Conservation (phyloP, 352 stramenopile species). For the Elongisporangium senticosum region DNA sequence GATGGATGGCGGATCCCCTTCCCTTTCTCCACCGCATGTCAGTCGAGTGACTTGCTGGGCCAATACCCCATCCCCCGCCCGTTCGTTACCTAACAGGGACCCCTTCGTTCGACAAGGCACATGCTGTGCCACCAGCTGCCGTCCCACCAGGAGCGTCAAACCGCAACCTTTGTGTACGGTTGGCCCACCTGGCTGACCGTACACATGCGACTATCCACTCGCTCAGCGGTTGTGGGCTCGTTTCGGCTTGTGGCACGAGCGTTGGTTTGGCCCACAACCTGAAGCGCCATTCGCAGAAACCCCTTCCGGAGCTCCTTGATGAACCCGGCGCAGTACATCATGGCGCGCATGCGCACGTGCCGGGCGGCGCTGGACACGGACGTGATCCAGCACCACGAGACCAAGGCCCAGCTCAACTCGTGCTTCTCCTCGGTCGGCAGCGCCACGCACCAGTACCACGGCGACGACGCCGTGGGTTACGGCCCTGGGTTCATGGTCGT, state of each 20-base stretch:
- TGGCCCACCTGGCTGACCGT: neutral
- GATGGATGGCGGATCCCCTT: neutral
- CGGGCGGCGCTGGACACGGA: conserved; percentile 41
- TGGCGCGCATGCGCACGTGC: conserved; percentile 73
- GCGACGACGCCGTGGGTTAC: conserved; percentile 83
- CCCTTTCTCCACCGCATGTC: neutral
- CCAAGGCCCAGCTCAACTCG: conserved; percentile 9
- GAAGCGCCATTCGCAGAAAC: neutral
- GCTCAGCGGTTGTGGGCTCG: neutral
- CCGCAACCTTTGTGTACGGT: neutral
- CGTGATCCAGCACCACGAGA: conserved; percentile 16
- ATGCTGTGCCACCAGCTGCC: neutral
- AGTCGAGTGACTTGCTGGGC: neutral
- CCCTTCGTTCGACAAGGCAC: neutral
- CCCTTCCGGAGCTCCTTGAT: conserved; percentile 13
- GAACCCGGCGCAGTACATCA: conserved; percentile 60
- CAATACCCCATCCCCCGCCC: neutral
- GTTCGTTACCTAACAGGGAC: neutral
- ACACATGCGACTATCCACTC: conserved; percentile 1
- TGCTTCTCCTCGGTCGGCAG: conserved; percentile 77
- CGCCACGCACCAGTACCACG: conserved; percentile 75
- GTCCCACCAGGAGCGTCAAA: neutral
- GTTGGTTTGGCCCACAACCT: neutral
- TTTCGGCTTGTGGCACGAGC: neutral
- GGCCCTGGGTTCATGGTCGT: conserved; percentile 83